Evolutionary conservation across 805 yeast species (phyloP), one percentile per base, ranked within the genome.

Genomic region (Zygotorulaspora chibaensis): DNA sequence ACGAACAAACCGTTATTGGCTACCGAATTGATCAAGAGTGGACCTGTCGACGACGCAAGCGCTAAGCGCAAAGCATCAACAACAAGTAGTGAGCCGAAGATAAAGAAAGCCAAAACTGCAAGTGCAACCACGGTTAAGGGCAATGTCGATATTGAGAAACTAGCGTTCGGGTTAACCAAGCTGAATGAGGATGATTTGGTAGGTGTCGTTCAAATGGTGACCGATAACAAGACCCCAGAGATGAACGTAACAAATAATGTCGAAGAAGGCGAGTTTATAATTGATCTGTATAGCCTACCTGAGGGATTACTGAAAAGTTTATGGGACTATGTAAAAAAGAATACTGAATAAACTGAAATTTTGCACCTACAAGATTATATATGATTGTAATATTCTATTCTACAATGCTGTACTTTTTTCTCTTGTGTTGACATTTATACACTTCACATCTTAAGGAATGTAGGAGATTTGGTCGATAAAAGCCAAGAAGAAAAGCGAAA

Each of bases 161-260:
- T 91, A 60, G 96, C 98, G 5, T 87, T 84, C 50, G 91, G 93
- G 2, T 76, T 91, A 57, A 87, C 95, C 43, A 87, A 87, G 67
- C 74, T 91, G 54, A 82, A 75, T 47, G 98, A 91, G 68, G 98
- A 93, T 62, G 97, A 93, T 67, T 74, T 91, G 55, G 79, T 93
- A 41, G 95, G 89, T 28, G 93, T 93, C 40, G 98, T 91, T 45
- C 98, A 91, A 69, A 90, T 91, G 96, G 93, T 91, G 34, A 89
- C 96, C 36, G 98, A 91, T 66, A 93, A 93, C 70, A 80, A 87
- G 62, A 88, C 98, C 4, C 80, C 87, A 37, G 98, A 91, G 40
- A 91, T 91, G 96, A 89, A 85, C 68, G 84, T 91, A 57, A 90
- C 90, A 64, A 91, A 93, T 66, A 96, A 91, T 60, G 89, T 87